Evolutionary conservation across 2,329 filamentous ascomycete species (phyloP).

Genomic region (Colletotrichum melonis): DNA sequence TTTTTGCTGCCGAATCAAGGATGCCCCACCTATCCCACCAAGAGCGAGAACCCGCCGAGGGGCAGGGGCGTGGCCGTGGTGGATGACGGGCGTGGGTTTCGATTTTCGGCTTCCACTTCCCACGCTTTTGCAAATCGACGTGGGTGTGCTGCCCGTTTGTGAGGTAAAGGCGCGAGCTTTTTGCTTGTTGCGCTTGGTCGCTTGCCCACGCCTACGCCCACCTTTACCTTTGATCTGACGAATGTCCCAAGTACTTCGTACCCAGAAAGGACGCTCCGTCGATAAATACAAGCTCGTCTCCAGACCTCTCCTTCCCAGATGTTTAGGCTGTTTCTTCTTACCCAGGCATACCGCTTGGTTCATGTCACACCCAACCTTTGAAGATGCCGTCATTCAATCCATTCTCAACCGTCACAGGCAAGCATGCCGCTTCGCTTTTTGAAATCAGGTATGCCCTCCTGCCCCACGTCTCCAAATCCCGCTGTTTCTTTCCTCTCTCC

Average conservation of each 20-base stretch:
- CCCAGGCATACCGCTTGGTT: conserved; percentile 62
- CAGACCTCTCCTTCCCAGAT: conserved; percentile 26
- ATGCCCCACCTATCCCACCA: conserved; percentile 22
- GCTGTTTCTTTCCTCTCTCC: conserved; percentile 5
- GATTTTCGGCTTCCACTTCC: not conserved
- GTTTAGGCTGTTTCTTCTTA: conserved; percentile 23
- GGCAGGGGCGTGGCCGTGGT: conserved; percentile 2
- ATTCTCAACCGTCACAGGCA: conserved; percentile 63
- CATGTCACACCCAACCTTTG: conserved; percentile 61
- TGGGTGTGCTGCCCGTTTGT: conserved; percentile 31
- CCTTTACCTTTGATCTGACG: conserved; percentile 24
- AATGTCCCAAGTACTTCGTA: conserved; percentile 27
- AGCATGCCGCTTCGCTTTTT: conserved; percentile 64
- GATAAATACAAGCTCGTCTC: conserved; percentile 35
- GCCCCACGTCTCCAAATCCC: conserved; percentile 18
- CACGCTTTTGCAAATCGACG: not conserved
- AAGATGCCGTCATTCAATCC: conserved; percentile 69
- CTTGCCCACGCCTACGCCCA: conserved; percentile 2
- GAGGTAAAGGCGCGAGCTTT: conserved; percentile 29
- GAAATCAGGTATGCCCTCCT: conserved; percentile 63
- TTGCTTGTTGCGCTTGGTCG: conserved; percentile 26
- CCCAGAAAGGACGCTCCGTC: conserved; percentile 15
- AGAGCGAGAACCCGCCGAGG: conserved; percentile 11
- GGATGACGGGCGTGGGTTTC: not conserved
- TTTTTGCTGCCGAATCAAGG: conserved; percentile 15